A percentile compares a stretch with the other conserved stretches of the same genome.
Conservation (phyloP, 2,329 filamentous ascomycete genomes). For the Diplodia scrobiculata region DNA sequence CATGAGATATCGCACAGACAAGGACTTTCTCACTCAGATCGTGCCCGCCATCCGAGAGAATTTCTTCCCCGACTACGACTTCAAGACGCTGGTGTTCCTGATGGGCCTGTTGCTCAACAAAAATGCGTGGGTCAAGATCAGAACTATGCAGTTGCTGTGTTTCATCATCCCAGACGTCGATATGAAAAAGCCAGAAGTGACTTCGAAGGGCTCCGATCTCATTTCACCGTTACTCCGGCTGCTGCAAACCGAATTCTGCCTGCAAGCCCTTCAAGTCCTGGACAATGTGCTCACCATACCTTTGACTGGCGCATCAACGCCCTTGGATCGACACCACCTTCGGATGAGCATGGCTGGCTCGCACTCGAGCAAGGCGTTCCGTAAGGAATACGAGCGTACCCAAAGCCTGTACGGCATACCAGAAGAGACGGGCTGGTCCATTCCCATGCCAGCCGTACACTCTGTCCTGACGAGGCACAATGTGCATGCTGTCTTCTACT, state of each 20-base stretch:
- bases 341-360: constrained; percentile 97
- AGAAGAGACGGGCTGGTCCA: constrained; percentile 92
- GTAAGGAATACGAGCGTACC: constrained; percentile 92
- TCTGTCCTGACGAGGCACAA: constrained; percentile 84
- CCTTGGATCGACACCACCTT: constrained; percentile 90
- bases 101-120: constrained; percentile 90
- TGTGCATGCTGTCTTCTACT: constrained; percentile 95
- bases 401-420: constrained; percentile 96
- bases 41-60: constrained; percentile 72
- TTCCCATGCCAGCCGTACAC: constrained; percentile 88
- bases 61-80: constrained; percentile 81
- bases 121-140: constrained; percentile 84
- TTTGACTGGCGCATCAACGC: constrained; percentile 60
- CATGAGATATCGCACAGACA: constrained; percentile 65
- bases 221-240: constrained; percentile 89
- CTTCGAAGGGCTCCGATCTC: constrained; percentile 87
- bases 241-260: constrained; percentile 89
- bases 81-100: constrained; percentile 82
- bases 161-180: constrained; percentile 85
- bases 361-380: constrained; percentile 74
- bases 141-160: constrained; percentile 87
- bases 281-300: constrained; percentile 96
- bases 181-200: constrained; percentile 87
- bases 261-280: constrained; percentile 85
- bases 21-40: constrained; percentile 75